Conservation (phyloP, 176 grass and related monocot genomes). For the Avena sativa region DNA sequence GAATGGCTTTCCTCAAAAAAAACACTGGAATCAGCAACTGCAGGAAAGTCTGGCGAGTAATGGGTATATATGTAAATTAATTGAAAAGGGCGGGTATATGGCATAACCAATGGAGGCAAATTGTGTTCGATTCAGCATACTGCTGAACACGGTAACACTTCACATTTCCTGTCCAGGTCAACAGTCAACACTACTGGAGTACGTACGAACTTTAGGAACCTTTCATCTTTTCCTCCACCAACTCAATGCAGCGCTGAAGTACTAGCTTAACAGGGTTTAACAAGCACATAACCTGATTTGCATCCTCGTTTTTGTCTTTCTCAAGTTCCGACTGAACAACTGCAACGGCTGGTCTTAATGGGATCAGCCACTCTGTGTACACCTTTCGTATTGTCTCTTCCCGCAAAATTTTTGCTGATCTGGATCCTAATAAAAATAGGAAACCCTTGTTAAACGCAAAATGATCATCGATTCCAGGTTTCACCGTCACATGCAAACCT, state of each 20-base stretch:
- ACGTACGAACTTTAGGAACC: neutral
- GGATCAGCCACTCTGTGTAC: constrained; percentile 79
- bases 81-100: neutral
- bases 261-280: constrained; percentile 84
- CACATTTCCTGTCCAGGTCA: neutral
- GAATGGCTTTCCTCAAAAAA: no score
- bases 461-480: neutral
- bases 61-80: neutral
- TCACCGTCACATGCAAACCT: neutral
- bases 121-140: neutral
- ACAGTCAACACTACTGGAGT: neutral
- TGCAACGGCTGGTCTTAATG: constrained; percentile 58
- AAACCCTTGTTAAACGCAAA: constrained; percentile 36
- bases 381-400: constrained; percentile 56
- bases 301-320: constrained; percentile 44
- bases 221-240: constrained; percentile 72
- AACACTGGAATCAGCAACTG: neutral
- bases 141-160: neutral
- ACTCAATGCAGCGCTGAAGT: constrained; percentile 81
- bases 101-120: neutral
- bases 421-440: constrained; percentile 49
- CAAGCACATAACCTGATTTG: constrained; percentile 53
- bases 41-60: neutral
- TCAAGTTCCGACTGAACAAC: constrained; percentile 54
- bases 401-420: constrained; percentile 48